Evolutionary conservation across 2,329 filamentous ascomycete genomes (phyloP).

Genomic region (Exophiala oligosperma): DNA sequence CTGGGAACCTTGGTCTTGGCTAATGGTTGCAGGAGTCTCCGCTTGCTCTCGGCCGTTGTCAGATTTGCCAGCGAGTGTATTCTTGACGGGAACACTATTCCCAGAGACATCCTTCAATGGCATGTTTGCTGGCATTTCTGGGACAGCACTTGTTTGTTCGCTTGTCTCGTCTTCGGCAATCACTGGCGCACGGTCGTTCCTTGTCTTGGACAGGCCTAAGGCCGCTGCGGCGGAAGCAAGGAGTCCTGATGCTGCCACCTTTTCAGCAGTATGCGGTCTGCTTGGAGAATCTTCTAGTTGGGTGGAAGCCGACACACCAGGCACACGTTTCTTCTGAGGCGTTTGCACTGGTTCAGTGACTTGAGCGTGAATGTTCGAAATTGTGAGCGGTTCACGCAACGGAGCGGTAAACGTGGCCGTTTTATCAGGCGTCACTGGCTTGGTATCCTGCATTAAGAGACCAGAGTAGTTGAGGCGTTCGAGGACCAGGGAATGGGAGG

Average conservation of each 20-base stretch:
- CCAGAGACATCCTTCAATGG: slow-evolving; percentile 64
- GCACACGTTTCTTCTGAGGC: slow-evolving; percentile 29
- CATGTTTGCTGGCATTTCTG: slow-evolving; percentile 35
- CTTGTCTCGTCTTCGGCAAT: slow-evolving; percentile 66
- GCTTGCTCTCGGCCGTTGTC: neutral
- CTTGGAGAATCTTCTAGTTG: slow-evolving; percentile 25
- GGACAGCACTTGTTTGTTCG: slow-evolving; percentile 51
- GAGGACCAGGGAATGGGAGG: slow-evolving; percentile 18
- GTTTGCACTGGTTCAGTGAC: slow-evolving; percentile 33
- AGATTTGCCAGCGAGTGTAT: slow-evolving; percentile 6
- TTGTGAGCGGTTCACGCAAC: slow-evolving; percentile 27
- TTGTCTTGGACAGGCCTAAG: slow-evolving; percentile 22
- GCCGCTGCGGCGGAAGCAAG: slow-evolving; percentile 26
- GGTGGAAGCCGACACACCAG: slow-evolving; percentile 36
- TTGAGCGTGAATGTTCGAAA: slow-evolving; percentile 36
- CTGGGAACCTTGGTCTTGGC: slow-evolving; percentile 73
- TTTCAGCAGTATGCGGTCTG: slow-evolving; percentile 40
- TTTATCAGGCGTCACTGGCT: slow-evolving; percentile 21
- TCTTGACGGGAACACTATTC: slow-evolving; percentile 47
- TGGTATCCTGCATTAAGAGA: slow-evolving; percentile 30
- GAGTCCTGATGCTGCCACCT: slow-evolving; percentile 22
- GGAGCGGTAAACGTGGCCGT: slow-evolving; percentile 1
- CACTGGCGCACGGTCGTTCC: slow-evolving; percentile 43
- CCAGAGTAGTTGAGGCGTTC: slow-evolving; percentile 31
- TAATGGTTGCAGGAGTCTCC: slow-evolving; percentile 40